phyloP scores from a whole-genome alignment of 2,329 filamentous ascomycete species.

The Fusarium sp. region DNA sequence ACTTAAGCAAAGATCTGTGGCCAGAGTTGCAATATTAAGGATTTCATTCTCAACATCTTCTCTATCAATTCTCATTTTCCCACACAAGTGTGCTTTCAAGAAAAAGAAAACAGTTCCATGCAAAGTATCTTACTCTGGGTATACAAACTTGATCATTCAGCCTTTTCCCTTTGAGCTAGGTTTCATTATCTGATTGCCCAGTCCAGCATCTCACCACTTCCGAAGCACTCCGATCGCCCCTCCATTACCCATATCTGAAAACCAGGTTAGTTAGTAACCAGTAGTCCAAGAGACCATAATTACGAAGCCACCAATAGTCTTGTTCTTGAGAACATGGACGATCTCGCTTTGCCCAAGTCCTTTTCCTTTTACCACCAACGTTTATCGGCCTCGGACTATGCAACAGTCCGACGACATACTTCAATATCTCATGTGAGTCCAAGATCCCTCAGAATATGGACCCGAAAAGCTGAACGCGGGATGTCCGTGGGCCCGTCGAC shows the following conservation, averaged over 20 bases:
- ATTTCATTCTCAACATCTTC: background rate
- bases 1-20: background rate
- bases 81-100: background rate
- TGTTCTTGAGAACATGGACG: background rate
- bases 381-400: slow-evolving; percentile 1
- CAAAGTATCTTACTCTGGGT: background rate
- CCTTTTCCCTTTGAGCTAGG: background rate
- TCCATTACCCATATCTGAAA: slow-evolving; percentile 24
- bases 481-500: slow-evolving; percentile 19
- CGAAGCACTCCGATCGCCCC: slow-evolving; percentile 9
- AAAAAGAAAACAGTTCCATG: background rate
- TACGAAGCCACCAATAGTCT: slow-evolving; percentile 5
- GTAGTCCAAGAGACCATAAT: background rate
- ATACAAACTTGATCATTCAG: background rate
- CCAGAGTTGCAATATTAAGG: background rate
- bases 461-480: slow-evolving; percentile 24
- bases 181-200: slow-evolving; percentile 14
- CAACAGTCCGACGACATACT: slow-evolving; percentile 10
- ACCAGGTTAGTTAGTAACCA: background rate
- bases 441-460: slow-evolving; percentile 15
- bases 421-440: slow-evolving; percentile 1
- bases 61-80: background rate
- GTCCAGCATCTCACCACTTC: slow-evolving; percentile 26
- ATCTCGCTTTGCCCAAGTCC: background rate
- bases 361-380: background rate